Percentiles rank a stretch among this genome's conserved stretches.
These are phyloP conservation scores for Euptelea pleiosperma DNA, from an alignment of 164 flowering plant genomes.

Conservation along the genomic window DNA sequence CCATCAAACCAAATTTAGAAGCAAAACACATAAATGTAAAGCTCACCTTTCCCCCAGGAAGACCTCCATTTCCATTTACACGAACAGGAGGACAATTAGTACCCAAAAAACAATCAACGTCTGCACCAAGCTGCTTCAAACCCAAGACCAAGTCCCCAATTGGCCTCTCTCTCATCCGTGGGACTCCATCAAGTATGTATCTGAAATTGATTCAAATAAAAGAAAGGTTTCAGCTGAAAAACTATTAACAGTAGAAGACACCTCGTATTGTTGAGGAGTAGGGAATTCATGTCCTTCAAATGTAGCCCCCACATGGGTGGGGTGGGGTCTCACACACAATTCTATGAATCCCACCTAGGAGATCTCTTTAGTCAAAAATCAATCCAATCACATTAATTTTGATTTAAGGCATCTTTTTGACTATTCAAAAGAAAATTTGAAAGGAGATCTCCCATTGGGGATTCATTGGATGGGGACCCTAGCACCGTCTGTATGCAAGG, in stretches of 20 bases:
- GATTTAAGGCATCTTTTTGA: background rate
- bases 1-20: background rate
- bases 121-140: constrained; percentile 97
- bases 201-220: constrained; percentile 33
- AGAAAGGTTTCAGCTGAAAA: constrained; percentile 1
- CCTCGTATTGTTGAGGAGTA: background rate
- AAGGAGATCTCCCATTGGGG: background rate
- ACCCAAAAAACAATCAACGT: constrained; percentile 79
- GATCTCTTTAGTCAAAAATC: background rate
- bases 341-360: background rate
- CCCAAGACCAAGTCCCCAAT: constrained; percentile 89
- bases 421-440: background rate
- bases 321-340: background rate
- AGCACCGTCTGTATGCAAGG: background rate
- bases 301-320: background rate
- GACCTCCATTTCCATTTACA: constrained; percentile 85
- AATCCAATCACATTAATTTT: background rate
- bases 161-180: constrained; percentile 99
- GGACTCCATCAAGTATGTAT: constrained; percentile 94
- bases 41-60: constrained; percentile 94
- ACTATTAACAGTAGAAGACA: background rate
- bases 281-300: background rate
- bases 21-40: background rate
- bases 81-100: constrained; percentile 96
- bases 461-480: background rate